phyloP scores from a whole-genome alignment of 108 stramenopile species.

The Pseudonitzschia multiseries region DNA sequence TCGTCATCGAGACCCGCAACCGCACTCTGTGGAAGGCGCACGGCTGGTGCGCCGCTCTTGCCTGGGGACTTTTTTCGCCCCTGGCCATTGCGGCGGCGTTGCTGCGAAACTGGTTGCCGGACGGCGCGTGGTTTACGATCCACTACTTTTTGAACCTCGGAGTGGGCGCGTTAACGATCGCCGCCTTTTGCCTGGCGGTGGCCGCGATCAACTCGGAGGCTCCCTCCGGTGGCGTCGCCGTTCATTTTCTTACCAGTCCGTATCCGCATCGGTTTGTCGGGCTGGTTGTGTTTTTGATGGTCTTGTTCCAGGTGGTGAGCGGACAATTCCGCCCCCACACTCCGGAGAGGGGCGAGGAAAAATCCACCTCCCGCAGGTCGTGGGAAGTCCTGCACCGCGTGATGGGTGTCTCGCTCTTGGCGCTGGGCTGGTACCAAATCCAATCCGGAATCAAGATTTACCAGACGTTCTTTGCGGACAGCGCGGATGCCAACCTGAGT shows the following conservation, averaged over 20 bases:
- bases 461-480: constrained; percentile 25
- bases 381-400: constrained; percentile 38
- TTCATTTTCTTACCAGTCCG: constrained; percentile 32
- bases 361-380: constrained; percentile 12
- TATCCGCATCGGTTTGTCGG: constrained; percentile 42
- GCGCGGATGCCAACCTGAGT: constrained; percentile 17
- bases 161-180: constrained; percentile 37
- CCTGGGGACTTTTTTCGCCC: constrained; percentile 65
- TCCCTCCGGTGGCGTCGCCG: constrained; percentile 7
- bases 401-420: constrained; percentile 30
- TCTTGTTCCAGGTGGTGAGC: constrained; percentile 34
- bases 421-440: constrained; percentile 37
- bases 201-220: constrained; percentile 38
- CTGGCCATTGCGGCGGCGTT: constrained; percentile 56
- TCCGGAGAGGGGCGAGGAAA: constrained; percentile 16
- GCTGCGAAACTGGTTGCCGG: constrained; percentile 37
- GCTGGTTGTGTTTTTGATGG: constrained; percentile 47
- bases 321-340: constrained; percentile 45
- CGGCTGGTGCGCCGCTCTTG: constrained; percentile 58
- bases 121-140: constrained; percentile 45
- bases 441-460: constrained; percentile 32
- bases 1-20: constrained; percentile 18
- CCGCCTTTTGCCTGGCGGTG: constrained; percentile 43
- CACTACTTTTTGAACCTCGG: constrained; percentile 39
- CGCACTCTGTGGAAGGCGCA: constrained; percentile 56